Evolutionary conservation across 1,284 basidiomycete genomes (phyloP), one percentile per base, ranked within the genome.

Genomic region (Ustilago esculenta): DNA sequence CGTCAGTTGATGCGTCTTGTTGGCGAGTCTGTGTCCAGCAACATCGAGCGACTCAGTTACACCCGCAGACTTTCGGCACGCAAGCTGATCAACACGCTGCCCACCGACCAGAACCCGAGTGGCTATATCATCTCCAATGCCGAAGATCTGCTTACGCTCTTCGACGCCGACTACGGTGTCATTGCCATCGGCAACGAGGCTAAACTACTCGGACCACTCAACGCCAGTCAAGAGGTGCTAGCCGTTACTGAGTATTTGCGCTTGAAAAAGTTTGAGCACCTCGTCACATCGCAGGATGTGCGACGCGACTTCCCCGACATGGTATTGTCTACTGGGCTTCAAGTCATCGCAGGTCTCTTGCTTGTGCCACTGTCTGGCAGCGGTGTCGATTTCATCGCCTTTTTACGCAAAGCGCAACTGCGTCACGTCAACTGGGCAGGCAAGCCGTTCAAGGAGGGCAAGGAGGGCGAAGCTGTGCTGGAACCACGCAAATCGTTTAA

Each of bases 111-210:
- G 43, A 90, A 91, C 73, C 89, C 91, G 5, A 88, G 88, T 15
- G 91, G 90, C 0, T 92, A 92, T 82, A 92, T 94, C 70, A 89
- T 93, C 17, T 91, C 90, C 25, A 91, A 92, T 76, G 89, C 91
- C 2, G 90, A 92, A 74, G 92, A 94, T 75, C 83, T 94, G 11
- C 85, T 95, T 4, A 86, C 87, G 6, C 83, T 93, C 21, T 93
- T 94, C 76, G 90, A 92, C 77, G 91, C 91, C 15, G 91, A 94
- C 77, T 90, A 88, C 77, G 91, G 91, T 57, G 87, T 92, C 18
- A 85, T 94, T 27, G 90, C 92, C 57, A 91, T 94, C 70, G 91
- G 91, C 9, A 90, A 92, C 42, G 69, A 75, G 53, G 66, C 61
- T 34, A 73, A 92, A 84, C 90, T 94, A 46, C 84, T 95, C 1